Conservation (phyloP, 495 filamentous ascomycete genomes). For the Hypoxylon trugodes region DNA sequence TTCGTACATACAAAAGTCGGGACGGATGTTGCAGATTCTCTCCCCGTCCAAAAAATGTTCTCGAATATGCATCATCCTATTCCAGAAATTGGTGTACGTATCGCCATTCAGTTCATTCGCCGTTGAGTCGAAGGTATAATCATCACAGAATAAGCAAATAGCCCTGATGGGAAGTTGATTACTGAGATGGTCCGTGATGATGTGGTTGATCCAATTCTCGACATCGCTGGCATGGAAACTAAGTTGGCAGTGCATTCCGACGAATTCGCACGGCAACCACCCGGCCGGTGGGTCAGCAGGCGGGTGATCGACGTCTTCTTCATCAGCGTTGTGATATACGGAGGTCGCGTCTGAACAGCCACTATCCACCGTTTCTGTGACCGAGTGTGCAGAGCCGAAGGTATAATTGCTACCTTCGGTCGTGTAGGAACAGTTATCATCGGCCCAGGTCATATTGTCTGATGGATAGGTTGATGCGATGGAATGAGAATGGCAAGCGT, state of each 20-base stretch:
- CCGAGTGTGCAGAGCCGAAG: neutral
- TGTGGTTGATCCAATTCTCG: conserved; percentile 56
- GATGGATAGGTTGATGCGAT: neutral
- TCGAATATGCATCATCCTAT: conserved; percentile 57
- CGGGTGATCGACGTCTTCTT: neutral
- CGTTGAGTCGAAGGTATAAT: conserved; percentile 33
- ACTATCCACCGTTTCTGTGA: neutral
- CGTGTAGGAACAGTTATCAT: no score
- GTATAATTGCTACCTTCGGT: no score
- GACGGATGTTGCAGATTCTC: conserved; percentile 41
- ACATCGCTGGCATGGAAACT: conserved; percentile 48
- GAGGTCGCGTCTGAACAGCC: conserved; percentile 10
- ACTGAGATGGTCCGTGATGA: conserved; percentile 42
- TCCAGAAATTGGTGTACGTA: conserved; percentile 37
- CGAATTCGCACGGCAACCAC: conserved; percentile 54
- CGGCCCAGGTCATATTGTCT: neutral
- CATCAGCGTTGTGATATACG: neutral
- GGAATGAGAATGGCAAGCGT: neutral
- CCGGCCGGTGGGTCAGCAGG: neutral
- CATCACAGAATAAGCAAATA: conserved; percentile 60
- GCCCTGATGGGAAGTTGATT: conserved; percentile 45
- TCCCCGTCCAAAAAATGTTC: conserved; percentile 44
- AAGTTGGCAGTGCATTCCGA: conserved; percentile 37
- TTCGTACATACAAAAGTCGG: conserved; percentile 50
- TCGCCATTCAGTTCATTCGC: neutral